Base-by-base conservation (phyloP, 2,329 filamentous ascomycete genomes). In the Fusarium longipes region DNA sequence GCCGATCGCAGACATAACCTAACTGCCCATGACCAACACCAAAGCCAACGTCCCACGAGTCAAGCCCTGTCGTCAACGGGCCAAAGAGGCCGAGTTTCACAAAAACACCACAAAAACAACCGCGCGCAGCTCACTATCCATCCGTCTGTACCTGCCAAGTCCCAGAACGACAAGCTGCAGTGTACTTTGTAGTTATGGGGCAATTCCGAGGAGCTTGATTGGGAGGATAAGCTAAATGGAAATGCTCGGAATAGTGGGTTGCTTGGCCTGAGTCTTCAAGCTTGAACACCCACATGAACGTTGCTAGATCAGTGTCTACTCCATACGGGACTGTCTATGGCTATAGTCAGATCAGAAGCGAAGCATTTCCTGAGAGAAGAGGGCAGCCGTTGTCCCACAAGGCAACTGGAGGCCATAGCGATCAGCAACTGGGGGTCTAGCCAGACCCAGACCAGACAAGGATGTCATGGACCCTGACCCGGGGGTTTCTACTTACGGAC, bases 101-200 rank as follows among this genome's bases (percentile, higher is more conserved):
- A 57, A 60, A 36, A 47, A 22, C 14, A 51, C 24, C 24, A 44
- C 6, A 14, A 44, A 52, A 52, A 42, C 12, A 12, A 25, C 14
- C n/a, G 20, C 29, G 24, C 14, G 29, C 20, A 15, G 30, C 27
- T 15, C 24, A 20, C 18, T 49, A 22, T 47, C 25, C 20, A n/a
- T n/a, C n/a, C n/a, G n/a, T n/a, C n/a, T n/a, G 60, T 63, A 63
- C 58, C 60, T 63, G 60, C 58, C 44, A 63, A 63, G 60, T 27
- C 18, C 25, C 35, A 29, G 29, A 18, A 25, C 27, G 45, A 38
- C 32, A 48, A 36, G 25, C 32, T 49, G 32, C 35, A 27, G 22
- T 24, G 10, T 48, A 49, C 17, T 18, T 36, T 24, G 10, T 48
- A 49, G 15, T 18, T 36, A 49, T 20, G 30, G 45, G 36, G 45